Base-by-base conservation (phyloP, 371 early-diverging fungal genomes). In the Coemansia sp. region DNA sequence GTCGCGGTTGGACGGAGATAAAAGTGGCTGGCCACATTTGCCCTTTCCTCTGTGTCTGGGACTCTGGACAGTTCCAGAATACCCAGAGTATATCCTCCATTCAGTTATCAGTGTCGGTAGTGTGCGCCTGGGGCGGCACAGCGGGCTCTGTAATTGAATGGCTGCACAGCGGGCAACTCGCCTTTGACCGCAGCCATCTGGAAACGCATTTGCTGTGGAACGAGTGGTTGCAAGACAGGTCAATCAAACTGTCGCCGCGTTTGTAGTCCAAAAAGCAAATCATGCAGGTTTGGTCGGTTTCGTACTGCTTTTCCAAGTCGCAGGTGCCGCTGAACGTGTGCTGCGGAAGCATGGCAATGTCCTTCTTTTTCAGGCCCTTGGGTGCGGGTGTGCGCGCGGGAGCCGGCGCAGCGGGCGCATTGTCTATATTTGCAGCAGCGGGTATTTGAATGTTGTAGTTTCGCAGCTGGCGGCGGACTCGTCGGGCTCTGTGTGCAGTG, bases 161-260 rank as follows among this genome's bases (percentile, higher is more conserved):
- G 12, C 47, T 30, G 59, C 88, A 86, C 12, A 85, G 64, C 16
- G 88, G 86, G 53, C 88, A 87, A 36, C 77, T 65, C 12, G 72
- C 65, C 31, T 66, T 75, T 3, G 69, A 64, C 7, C 69, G 63
- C 5, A 85, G 69, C 88, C 88, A 90, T 10, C 77, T 78, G 34
- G 87, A 84, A 20, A 88, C 76, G 61, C 90, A 90, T 0, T 78
- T 66, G 12, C 51, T 57, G 66, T 89, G 89, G 77, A 87, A 90
- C 34, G 62, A 66, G 63, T 90, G 90, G 2, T 59, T 63, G 72
- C 90, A 90, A 7, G 83, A 82, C 2, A 89, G 68, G 34, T 71
- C 75, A 3, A 87, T 69, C 8, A 88, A 57, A 16, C 61, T 41
- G 26, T 84, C 84, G 3, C 81, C 82, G 0, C 65, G 63, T 30